Evolutionary conservation across 768 basidiomycete genomes (phyloP), one percentile per base, ranked within the genome.

Genomic region (Pleurotus tuoliensis): DNA sequence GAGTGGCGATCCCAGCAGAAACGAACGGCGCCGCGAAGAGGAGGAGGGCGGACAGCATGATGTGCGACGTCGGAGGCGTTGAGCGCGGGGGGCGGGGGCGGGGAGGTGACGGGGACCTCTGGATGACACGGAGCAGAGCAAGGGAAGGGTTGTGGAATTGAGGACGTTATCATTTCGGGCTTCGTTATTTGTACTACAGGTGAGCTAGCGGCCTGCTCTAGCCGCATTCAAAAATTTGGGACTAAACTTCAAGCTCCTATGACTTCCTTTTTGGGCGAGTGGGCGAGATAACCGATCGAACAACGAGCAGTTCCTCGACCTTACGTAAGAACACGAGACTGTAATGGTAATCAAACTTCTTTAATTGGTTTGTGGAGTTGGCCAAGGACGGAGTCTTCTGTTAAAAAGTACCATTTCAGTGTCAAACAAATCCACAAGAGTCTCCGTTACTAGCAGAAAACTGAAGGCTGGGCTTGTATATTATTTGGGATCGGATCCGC

Each of bases 1-100:
- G 64, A 57, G 67, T 64, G 20, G 67, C 56, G 16, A 59, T 52
- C 13, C 63, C 63, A 49, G 67, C 68, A 49, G 61, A 57, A 12
- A 60, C 59, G 16, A 71, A 41, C 9, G 50, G 51, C 12, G 37
- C 25, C 16, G 38, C 30, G 49, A 65, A 63, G 34, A 73, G 61
- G 53, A 62, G 58, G 40, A 68, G 25, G 47, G 38, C 67, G 56
- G 18, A 64, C 25, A 52, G 16, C n/a, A 52, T 16, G 34, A 24
- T n/a, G 15, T 39, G 51, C 38, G 47, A 62, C 46, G 48, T 58
- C 39, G 63, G 56, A 67, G 66, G 49, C 71, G 61, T 62, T 65
- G 67, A 52, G 55, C 51, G 58, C 37, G 50, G 58, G 40, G 55
- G 57, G 11, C 46, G 55, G 47, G 55, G 55, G 30, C 30, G 30